Evolutionary conservation across 139 green algal species (phyloP), one percentile per base, ranked within the genome.

Genomic region (Chlamydomonas sphaeroides): DNA sequence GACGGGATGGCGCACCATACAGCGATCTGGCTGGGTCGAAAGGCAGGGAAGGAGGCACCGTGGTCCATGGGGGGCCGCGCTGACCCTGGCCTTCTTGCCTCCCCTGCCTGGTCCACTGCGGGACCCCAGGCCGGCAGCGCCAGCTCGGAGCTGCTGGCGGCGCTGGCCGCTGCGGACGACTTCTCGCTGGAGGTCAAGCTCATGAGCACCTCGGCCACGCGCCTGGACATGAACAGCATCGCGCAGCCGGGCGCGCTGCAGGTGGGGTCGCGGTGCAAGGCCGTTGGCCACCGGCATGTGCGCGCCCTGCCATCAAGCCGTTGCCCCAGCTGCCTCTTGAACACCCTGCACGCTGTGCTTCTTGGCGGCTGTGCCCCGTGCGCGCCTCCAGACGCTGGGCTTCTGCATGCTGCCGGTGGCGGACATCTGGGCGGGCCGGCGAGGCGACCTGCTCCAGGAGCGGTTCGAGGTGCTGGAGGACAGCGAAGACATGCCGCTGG

Each of bases 161-260:
- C 45, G 11, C 76, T 83, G 45, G 7, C 32, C 14, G 57, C 25
- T 35, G 18, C 26, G n/a, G 77, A 67, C 65, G 77, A 75, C 10
- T 65, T 74, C 45, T 28, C 8, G 6, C 35, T 84, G 49, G 77
- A 84, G 65, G 26, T 84, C 26, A 74, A 67, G 36, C 77, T 84
- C 14, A 84, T 84, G 77, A 59, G 36, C 65, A 84, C 77, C 18
- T 14, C 17, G 8, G 77, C 65, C 17, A 11, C 36, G 2, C 15
- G 15, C 2, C 45, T 75, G 65, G 77, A 84, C 32, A 65, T 73
- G 62, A 65, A 20, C 48, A 53, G 45, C 36, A 68, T 76, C 49
- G 77, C 49, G 36, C 48, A 75, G 77, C 62, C 63, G 23, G 76
- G 76, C 17, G 65, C 63, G n/a, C 48, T 83, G 32, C 62, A 73